Conservation (phyloP, 345 rosid species). For the Geranium rotundifolium region DNA sequence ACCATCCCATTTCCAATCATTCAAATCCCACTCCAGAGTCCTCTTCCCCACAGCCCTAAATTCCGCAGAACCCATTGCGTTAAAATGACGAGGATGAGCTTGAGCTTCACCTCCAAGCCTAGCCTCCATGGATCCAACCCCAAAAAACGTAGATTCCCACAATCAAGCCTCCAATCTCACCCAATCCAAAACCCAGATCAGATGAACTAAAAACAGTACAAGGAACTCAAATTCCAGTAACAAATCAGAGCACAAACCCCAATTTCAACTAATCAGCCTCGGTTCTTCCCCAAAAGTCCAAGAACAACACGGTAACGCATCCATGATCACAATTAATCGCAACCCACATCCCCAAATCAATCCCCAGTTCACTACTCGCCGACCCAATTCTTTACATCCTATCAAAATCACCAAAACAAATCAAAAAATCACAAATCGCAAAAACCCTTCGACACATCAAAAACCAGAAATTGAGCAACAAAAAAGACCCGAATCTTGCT, state of each 20-base stretch:
- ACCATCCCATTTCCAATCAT: conserved; percentile 99
- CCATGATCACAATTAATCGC: conserved; percentile 61
- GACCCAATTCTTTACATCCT: neutral
- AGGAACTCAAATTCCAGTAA: conserved; percentile 14
- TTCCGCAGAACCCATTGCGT: conserved; percentile 32
- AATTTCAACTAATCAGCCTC: conserved; percentile 44
- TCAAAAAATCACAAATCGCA: neutral
- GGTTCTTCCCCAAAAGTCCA: conserved; percentile 60
- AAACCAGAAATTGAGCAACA: neutral
- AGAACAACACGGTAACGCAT: conserved; percentile 42
- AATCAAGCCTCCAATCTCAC: neutral
- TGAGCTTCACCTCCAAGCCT: conserved; percentile 39
- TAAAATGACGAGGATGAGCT: conserved; percentile 36
- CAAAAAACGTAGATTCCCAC: conserved; percentile 17
- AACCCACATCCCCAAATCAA: conserved; percentile 44
- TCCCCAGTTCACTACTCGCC: conserved; percentile 1
- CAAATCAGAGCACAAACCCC: conserved; percentile 32
- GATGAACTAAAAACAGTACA: conserved; percentile 1
- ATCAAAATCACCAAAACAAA: neutral
- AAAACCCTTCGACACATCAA: no score
- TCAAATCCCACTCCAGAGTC: conserved; percentile 76
- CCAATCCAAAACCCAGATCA: conserved; percentile 8
- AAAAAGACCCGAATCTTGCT: conserved; percentile 10
- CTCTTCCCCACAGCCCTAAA: conserved; percentile 50
- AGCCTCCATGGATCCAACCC: conserved; percentile 55